phyloP scores from a whole-genome alignment of 2,329 filamentous ascomycete species.

The Microcera coccophila region DNA sequence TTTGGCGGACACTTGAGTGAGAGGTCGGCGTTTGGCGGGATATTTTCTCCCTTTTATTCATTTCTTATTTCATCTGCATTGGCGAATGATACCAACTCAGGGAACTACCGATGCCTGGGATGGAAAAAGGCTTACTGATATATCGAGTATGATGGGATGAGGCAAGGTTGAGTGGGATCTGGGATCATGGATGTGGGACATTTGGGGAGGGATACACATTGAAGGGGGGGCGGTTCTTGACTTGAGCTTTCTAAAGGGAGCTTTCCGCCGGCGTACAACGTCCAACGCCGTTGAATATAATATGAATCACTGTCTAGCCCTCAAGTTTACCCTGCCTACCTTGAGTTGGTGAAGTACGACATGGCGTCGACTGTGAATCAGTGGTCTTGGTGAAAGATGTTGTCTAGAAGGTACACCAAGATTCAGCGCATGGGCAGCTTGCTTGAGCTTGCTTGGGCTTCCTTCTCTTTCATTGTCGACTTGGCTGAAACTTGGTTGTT shows the following conservation, averaged over 20 bases:
- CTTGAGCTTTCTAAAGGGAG: constrained; percentile 9
- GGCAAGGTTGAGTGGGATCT: constrained; percentile 2
- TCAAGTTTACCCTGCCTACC: not conserved
- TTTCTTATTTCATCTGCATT: constrained; percentile 17
- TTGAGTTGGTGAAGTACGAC: not conserved
- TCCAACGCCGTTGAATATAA: constrained; percentile 26
- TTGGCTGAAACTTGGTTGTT: not conserved
- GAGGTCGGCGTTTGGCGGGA: constrained; percentile 22
- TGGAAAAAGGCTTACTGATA: constrained; percentile 16
- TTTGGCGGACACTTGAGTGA: constrained; percentile 9
- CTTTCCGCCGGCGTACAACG: constrained; percentile 16
- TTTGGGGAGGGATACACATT: constrained; percentile 15
- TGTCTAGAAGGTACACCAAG: not conserved
- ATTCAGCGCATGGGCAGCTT: not conserved
- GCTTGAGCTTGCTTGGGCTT: not conserved
- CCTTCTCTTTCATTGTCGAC: not conserved
- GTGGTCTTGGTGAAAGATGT: not conserved
- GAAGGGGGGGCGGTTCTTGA: constrained; percentile 6
- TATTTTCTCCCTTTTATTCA: constrained; percentile 15
- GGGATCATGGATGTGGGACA: constrained; percentile 13
- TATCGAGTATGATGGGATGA: constrained; percentile 15
- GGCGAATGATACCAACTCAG: constrained; percentile 20
- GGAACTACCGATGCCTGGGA: constrained; percentile 11
- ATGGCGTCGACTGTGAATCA: not conserved
- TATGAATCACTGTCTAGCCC: constrained; percentile 3